These are phyloP conservation scores for Lotmaria passim DNA, from an alignment of 208 protist species.

Conservation along the genomic window DNA sequence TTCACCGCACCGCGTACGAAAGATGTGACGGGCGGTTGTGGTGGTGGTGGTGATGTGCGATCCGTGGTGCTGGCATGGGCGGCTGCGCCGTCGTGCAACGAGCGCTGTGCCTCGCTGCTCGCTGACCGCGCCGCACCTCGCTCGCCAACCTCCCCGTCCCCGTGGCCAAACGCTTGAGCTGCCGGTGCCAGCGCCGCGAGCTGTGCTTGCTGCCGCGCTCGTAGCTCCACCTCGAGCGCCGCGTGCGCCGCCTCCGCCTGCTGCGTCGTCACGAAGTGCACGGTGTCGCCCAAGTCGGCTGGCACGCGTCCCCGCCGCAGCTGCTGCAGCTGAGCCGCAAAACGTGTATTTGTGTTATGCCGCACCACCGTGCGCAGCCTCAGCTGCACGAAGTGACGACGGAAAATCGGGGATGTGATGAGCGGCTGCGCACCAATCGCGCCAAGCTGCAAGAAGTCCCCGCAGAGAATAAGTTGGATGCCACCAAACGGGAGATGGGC, in stretches of 20 bases:
- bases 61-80: not conserved
- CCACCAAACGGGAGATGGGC: slow-evolving; percentile 89
- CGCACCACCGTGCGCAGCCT: slow-evolving; percentile 77
- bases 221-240: slow-evolving; percentile 16
- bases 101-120: not conserved
- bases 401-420: slow-evolving; percentile 75
- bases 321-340: slow-evolving; percentile 68
- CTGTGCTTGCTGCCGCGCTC: not conserved
- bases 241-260: slow-evolving; percentile 30
- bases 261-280: slow-evolving; percentile 50
- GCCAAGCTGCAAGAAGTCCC: slow-evolving; percentile 93
- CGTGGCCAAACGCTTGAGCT: no score
- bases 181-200: not conserved
- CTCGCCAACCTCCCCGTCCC: no score
- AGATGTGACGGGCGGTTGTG: not conserved
- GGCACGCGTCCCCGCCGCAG: slow-evolving; percentile 81
- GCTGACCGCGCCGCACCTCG: no score
- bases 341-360: slow-evolving; percentile 51
- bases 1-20: slow-evolving; percentile 75
- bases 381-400: slow-evolving; percentile 79
- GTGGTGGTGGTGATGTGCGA: not conserved
- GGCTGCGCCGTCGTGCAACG: not conserved
- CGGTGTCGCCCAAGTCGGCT: slow-evolving; percentile 57
- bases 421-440: slow-evolving; percentile 68
- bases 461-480: slow-evolving; percentile 91